phyloP scores from a whole-genome alignment of 129 eudicot species.

The Chrysanthemum makinoi region DNA sequence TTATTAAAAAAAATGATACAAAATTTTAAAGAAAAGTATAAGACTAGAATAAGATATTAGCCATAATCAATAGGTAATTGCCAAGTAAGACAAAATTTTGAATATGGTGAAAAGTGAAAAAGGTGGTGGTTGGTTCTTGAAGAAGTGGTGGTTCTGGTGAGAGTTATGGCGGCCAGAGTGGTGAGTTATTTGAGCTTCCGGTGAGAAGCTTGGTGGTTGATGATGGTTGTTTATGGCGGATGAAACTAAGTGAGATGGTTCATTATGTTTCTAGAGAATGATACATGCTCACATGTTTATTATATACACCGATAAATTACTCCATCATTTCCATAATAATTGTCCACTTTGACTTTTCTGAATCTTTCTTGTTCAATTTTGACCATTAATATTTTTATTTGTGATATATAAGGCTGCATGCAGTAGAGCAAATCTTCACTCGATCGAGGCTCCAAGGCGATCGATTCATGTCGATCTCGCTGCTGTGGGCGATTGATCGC shows the following conservation, averaged over 20 bases:
- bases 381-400: too few species aligned
- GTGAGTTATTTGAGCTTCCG: conserved; percentile 29
- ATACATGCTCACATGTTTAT: not conserved
- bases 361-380: too few species aligned
- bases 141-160: conserved; percentile 15
- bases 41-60: conserved; percentile 26
- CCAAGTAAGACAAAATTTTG: conserved; percentile 13
- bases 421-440: too few species aligned
- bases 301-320: too few species aligned
- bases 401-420: too few species aligned
- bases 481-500: too few species aligned
- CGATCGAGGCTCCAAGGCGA: too few species aligned
- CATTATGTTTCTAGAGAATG: conserved; percentile 5
- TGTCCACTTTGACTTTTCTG: too few species aligned
- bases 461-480: too few species aligned
- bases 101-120: conserved; percentile 11
- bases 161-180: conserved; percentile 35
- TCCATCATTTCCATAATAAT: too few species aligned
- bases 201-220: conserved; percentile 24
- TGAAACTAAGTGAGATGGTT: conserved; percentile 19
- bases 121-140: conserved; percentile 25
- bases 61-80: conserved; percentile 39
- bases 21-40: not conserved
- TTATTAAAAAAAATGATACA: too few species aligned
- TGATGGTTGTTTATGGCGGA: conserved; percentile 18